phyloP scores from a whole-genome alignment of 495 filamentous ascomycete genomes.

The Pseudoneurospora amorphoporcata region DNA sequence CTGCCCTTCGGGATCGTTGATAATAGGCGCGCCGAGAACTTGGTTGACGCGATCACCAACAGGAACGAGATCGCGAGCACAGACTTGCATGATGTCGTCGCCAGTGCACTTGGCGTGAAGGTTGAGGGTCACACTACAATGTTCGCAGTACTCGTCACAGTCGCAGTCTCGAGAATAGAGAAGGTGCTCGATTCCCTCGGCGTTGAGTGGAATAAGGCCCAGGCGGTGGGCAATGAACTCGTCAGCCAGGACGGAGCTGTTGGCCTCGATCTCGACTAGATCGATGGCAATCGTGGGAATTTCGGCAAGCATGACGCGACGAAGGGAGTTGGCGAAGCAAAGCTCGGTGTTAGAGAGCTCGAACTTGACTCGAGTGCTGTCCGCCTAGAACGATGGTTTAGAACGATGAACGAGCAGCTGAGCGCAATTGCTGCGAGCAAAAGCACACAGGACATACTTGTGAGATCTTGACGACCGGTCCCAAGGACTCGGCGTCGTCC shows the following conservation, averaged over 20 bases:
- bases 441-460: slow-evolving; percentile 37
- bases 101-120: slow-evolving; percentile 75
- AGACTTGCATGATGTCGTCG: slow-evolving; percentile 79
- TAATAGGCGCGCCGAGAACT: slow-evolving; percentile 65
- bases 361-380: slow-evolving; percentile 65
- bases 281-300: slow-evolving; percentile 94
- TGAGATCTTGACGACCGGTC: slow-evolving; percentile 61
- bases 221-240: slow-evolving; percentile 92
- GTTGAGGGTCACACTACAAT: slow-evolving; percentile 73
- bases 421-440: slow-evolving; percentile 4
- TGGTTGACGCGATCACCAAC: slow-evolving; percentile 54
- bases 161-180: slow-evolving; percentile 91
- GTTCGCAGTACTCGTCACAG: slow-evolving; percentile 85
- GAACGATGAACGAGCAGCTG: not conserved
- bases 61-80: slow-evolving; percentile 74
- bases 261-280: slow-evolving; percentile 81
- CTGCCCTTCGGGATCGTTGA: slow-evolving; percentile 67
- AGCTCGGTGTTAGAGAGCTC: slow-evolving; percentile 70
- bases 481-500: slow-evolving; percentile 51
- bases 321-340: slow-evolving; percentile 87
- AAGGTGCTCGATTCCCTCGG: slow-evolving; percentile 70
- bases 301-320: slow-evolving; percentile 86
- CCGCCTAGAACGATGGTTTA: slow-evolving; percentile 41
- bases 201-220: slow-evolving; percentile 80
- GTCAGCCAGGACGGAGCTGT: slow-evolving; percentile 90